Evolutionary conservation across 2,329 filamentous ascomycete species (phyloP).

Genomic region (Mariannaea sp.): DNA sequence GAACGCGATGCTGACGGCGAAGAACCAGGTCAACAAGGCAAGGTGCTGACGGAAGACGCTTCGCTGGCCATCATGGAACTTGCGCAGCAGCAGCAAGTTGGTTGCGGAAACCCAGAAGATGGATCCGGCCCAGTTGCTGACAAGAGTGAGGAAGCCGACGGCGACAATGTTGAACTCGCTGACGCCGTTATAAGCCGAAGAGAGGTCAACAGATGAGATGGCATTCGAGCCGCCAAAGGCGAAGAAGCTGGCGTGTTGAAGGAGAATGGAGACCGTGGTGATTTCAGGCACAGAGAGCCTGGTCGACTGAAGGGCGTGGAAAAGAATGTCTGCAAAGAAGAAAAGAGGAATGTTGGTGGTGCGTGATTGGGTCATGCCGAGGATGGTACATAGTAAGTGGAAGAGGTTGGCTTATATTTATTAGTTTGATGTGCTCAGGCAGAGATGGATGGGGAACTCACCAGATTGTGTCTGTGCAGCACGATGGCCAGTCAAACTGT

Average conservation of each 20-base stretch:
- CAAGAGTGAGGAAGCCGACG: constrained; percentile 83
- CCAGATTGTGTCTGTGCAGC: constrained; percentile 37
- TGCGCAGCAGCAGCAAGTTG: constrained; percentile 60
- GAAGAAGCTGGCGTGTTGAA: constrained; percentile 87
- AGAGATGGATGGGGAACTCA: constrained; percentile 22
- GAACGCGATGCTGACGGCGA: constrained; percentile 65
- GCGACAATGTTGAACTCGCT: constrained; percentile 77
- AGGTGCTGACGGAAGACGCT: constrained; percentile 58
- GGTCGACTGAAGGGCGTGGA: constrained; percentile 54
- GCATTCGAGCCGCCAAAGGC: constrained; percentile 89
- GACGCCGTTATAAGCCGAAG: constrained; percentile 93
- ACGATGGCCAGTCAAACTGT: constrained; percentile 40
- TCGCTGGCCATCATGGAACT: constrained; percentile 32
- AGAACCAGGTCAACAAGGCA: constrained; percentile 71
- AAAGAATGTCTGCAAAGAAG: constrained; percentile 70
- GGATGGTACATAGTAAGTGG: constrained; percentile 74
- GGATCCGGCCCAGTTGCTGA: constrained; percentile 89
- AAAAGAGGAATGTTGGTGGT: constrained; percentile 85
- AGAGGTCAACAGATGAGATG: constrained; percentile 93
- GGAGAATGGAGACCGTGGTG: constrained; percentile 72
- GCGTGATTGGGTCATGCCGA: constrained; percentile 86
- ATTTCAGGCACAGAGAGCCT: constrained; percentile 61
- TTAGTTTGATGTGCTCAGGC: background rate
- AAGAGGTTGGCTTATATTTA: constrained; percentile 49
- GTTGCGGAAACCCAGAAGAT: constrained; percentile 82